These are phyloP conservation scores for Phytophthora citricola DNA, from an alignment of 352 stramenopile genomes.

Conservation along the genomic window DNA sequence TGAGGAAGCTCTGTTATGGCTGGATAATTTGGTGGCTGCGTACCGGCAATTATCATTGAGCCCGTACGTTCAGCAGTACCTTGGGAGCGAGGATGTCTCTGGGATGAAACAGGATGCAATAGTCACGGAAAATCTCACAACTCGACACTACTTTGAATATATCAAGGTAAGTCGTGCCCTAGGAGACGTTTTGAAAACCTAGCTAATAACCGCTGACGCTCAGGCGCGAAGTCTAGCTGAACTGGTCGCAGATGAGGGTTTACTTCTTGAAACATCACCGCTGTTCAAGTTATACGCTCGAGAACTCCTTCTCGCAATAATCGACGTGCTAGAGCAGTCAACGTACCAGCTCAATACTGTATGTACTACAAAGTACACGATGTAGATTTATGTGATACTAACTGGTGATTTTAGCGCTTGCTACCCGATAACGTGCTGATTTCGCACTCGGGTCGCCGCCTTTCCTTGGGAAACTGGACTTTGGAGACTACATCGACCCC, in stretches of 20 bases:
- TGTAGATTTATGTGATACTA: background rate
- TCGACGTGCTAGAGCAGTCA: constrained; percentile 28
- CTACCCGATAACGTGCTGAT: constrained; percentile 28
- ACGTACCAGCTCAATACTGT: constrained; percentile 21
- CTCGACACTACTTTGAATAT: constrained; percentile 11
- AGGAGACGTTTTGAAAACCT: background rate
- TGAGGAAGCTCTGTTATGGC: constrained; percentile 16
- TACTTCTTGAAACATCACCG: constrained; percentile 16
- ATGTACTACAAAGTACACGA: background rate
- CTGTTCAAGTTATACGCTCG: constrained; percentile 30
- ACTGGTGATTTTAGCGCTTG: constrained; percentile 6
- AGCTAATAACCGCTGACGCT: background rate
- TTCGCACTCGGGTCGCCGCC: constrained; percentile 26
- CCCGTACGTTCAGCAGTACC: constrained; percentile 29
- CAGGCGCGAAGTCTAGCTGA: constrained; percentile 14
- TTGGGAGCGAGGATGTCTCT: constrained; percentile 19
- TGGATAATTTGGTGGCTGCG: constrained; percentile 30
- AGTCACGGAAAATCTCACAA: background rate
- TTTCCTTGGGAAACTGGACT: constrained; percentile 33
- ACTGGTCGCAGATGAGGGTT: constrained; percentile 15
- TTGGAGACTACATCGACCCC: constrained; percentile 26
- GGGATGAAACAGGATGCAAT: background rate
- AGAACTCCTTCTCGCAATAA: constrained; percentile 24
- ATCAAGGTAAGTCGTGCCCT: background rate
- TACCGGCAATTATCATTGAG: constrained; percentile 24